Conservation (phyloP, 108 stramenopile species). For the Pseudonitzschia pungens region DNA sequence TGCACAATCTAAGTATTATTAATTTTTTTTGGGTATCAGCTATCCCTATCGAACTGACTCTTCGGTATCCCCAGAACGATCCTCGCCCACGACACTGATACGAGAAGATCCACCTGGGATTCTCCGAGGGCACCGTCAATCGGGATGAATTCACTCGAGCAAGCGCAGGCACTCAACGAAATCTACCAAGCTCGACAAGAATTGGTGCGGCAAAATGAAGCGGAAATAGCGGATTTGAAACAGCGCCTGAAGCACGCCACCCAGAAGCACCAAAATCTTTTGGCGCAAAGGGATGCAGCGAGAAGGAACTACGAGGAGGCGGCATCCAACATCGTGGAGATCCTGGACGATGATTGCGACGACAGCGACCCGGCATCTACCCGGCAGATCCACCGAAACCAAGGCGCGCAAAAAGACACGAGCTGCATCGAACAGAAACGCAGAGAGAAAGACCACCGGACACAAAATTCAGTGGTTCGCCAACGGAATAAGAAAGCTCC, state of each 20-base stretch:
- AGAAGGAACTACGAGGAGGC: slow-evolving; percentile 2
- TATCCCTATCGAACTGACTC: no score
- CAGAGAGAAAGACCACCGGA: not conserved
- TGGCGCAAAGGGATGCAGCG: not conserved
- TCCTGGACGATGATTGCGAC: slow-evolving; percentile 3
- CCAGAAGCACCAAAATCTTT: not conserved
- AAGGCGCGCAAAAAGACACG: not conserved
- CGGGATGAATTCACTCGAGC: not conserved
- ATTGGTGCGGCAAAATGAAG: not conserved
- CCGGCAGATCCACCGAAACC: no score
- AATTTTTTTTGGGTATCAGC: no score
- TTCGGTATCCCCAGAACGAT: no score
- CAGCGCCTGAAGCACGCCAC: not conserved
- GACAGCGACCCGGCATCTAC: not conserved
- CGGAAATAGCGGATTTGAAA: slow-evolving; percentile 8
- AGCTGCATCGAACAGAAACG: not conserved
- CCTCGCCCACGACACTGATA: no score
- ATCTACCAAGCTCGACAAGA: not conserved
- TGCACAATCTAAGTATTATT: no score
- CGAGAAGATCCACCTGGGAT: no score
- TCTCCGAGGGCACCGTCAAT: no score
- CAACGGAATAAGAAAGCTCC: not conserved
- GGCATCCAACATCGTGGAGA: not conserved
- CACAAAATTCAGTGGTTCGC: no score
- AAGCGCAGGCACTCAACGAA: not conserved